Evolutionary conservation across 805 yeast species (phyloP).

Genomic region (Yueomyces sinensis): DNA sequence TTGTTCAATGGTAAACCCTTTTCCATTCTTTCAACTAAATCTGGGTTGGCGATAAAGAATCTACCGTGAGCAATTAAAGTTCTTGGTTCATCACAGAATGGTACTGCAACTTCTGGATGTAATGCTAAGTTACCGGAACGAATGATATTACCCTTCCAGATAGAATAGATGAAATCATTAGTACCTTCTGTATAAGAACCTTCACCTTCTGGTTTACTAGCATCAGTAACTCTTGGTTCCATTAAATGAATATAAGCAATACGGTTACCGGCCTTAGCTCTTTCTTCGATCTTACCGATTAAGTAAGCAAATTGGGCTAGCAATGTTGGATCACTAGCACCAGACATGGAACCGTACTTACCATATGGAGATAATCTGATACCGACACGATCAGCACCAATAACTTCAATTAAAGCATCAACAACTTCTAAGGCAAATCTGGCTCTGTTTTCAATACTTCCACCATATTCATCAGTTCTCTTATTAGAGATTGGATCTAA

Average conservation of each 20-base stretch:
- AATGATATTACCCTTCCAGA: conserved; percentile 34
- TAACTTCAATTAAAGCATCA: conserved; percentile 33
- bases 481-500: conserved; percentile 32
- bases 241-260: conserved; percentile 32
- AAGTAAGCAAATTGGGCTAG: conserved; percentile 29
- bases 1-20: conserved; percentile 27
- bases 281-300: conserved; percentile 27
- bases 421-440: conserved; percentile 34
- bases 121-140: conserved; percentile 27
- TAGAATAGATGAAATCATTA: conserved; percentile 27
- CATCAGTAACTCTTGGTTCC: conserved; percentile 31
- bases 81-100: conserved; percentile 26
- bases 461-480: conserved; percentile 42
- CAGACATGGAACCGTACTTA: conserved; percentile 26
- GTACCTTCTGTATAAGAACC: conserved; percentile 9
- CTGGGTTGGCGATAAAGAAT: conserved; percentile 42
- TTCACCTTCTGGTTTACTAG: conserved; percentile 13
- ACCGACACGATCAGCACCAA: conserved; percentile 40
- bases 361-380: conserved; percentile 36
- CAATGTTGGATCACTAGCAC: conserved; percentile 23
- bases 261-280: conserved; percentile 24
- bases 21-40: conserved; percentile 32
- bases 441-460: conserved; percentile 31
- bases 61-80: conserved; percentile 36
- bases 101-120: conserved; percentile 17